Base-by-base conservation (phyloP, 306 rosid genomes). In the Cucurbita pepo region DNA sequence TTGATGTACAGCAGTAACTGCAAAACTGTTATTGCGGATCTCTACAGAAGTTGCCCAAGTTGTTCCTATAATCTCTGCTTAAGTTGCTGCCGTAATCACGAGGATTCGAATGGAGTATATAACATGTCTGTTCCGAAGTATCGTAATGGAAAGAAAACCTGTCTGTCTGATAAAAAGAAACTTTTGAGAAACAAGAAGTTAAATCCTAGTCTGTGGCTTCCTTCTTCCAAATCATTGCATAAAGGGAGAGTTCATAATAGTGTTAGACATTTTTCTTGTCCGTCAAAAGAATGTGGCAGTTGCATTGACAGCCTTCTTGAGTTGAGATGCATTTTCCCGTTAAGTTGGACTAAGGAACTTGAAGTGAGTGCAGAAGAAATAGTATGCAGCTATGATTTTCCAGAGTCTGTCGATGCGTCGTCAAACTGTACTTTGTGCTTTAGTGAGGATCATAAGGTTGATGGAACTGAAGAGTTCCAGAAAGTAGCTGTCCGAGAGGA, bases 371-470 rank as follows among this genome's bases (percentile, higher is more conserved):
- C 99, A 13, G 99, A 95, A 84, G 96, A 95, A 84, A 84, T 95
- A 81, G 96, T 86, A 53, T 95, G 99, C 90, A 91, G 99, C 90
- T 95, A 95, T 79, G 99, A 95, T 67, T 83, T 89, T 78, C 99
- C 99, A 5, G 99, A 95, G 77, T 84, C 88, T 75, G 80, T 82
- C 60, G 97, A 95, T 79, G 80, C 74, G 77, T 80, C 82, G 62
- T 86, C 85, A 74, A 63, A 83, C 82, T 95, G 99, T 79, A 80
- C 88, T 57, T 77, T 89, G 67, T 95, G 99, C 80, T 77, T 77
- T 75, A 89, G 80, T 70, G 78, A 62, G 55, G 86, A 85, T 80
- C 75, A 85, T 72, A 78, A 83, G 71, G 76, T 75, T 59, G 80
- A 77, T 77, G 83, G 79, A 78, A 73, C 51, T 71, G 82, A 65